Evolutionary conservation across 2,329 filamentous ascomycete genomes (phyloP), one percentile per base, ranked within the genome.

Genomic region (Neofusicoccum kwambonambiense): DNA sequence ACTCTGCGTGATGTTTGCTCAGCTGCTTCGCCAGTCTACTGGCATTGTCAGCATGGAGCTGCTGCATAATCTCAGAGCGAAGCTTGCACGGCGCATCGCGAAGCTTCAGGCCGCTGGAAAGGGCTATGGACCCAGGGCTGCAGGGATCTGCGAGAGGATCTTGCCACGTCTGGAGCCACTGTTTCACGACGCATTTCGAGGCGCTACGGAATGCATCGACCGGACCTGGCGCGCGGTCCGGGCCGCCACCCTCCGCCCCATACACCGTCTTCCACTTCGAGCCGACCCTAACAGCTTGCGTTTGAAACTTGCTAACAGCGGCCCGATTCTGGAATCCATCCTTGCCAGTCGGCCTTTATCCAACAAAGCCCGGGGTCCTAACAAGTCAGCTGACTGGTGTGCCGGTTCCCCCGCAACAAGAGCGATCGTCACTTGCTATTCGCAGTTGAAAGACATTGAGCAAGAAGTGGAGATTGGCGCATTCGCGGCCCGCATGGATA

Each of bases 21-120:
- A 77, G 0, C 74, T 89, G 2, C 72, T 89, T 2, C 69, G 76
- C 0, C 80, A 84, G 19, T 73, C 66, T 4, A 65, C 70, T 11
- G 58, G 64, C n/a, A 62, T 47, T 2, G 70, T 78, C 31, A 64
- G 66, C 41, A 70, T 76, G 0, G 81, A 85, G 12, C 64, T 75
- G 3, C 67, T 77, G 3, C 71, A 76, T 2, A 70, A 78, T 17
- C 69, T 88, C 4, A 80, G 79, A 54, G 74, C 81, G 35, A 90
- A 89, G 70, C 73, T 89, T 1, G 82, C 81, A 66, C 80, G 84
- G 27, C 83, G 87, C 0, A 78, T 89, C 13, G 82, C 81, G 0
- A 90, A 90, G 70, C 69, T 89, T 0, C 82, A 87, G 39, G 68
- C 71, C 0, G 80, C 83, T 52, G 74, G 70, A 13, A 58, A 62